Conservation (phyloP, 352 stramenopile genomes). For the Pythium scleroteichum region DNA sequence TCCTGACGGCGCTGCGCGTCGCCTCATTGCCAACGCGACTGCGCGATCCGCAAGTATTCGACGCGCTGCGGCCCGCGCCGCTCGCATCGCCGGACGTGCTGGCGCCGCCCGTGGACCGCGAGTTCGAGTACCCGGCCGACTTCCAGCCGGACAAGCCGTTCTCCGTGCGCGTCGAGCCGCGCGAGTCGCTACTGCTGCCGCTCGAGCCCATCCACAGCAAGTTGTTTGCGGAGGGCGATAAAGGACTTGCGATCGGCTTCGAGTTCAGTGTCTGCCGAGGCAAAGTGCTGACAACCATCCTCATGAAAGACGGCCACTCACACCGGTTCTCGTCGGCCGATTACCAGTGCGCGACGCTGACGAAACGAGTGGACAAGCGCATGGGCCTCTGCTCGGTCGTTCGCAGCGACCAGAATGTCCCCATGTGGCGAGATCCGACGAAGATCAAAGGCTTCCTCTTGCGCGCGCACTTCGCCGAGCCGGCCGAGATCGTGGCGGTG, state of each 20-base stretch:
- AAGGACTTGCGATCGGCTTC: slow-evolving; percentile 26
- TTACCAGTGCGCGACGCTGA: slow-evolving; percentile 40
- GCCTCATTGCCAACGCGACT: background rate
- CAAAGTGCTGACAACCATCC: slow-evolving; percentile 29
- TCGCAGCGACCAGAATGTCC: slow-evolving; percentile 17
- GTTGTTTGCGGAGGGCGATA: slow-evolving; percentile 14
- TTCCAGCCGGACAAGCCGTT: slow-evolving; percentile 37
- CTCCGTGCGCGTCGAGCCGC: slow-evolving; percentile 19
- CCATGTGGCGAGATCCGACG: slow-evolving; percentile 23
- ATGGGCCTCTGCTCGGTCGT: slow-evolving; percentile 34
- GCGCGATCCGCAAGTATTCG: slow-evolving; percentile 8
- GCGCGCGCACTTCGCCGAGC: slow-evolving; percentile 15
- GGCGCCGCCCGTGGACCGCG: slow-evolving; percentile 18
- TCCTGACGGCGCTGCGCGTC: too few relatives aligned
- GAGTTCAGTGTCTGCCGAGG: slow-evolving; percentile 36
- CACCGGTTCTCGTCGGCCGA: slow-evolving; percentile 30
- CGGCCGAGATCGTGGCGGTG: slow-evolving; percentile 26
- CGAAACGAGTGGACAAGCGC: slow-evolving; percentile 11
- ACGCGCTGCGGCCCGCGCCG: slow-evolving; percentile 2
- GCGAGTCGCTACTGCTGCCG: slow-evolving; percentile 35
- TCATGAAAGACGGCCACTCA: slow-evolving; percentile 13
- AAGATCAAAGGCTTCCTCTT: slow-evolving; percentile 35
- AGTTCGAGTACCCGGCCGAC: slow-evolving; percentile 26
- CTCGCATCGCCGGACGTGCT: background rate
- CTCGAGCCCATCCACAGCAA: slow-evolving; percentile 30